These are phyloP conservation scores for Sporopachydermia lactativora DNA, from an alignment of 805 yeast species.

Conservation along the genomic window DNA sequence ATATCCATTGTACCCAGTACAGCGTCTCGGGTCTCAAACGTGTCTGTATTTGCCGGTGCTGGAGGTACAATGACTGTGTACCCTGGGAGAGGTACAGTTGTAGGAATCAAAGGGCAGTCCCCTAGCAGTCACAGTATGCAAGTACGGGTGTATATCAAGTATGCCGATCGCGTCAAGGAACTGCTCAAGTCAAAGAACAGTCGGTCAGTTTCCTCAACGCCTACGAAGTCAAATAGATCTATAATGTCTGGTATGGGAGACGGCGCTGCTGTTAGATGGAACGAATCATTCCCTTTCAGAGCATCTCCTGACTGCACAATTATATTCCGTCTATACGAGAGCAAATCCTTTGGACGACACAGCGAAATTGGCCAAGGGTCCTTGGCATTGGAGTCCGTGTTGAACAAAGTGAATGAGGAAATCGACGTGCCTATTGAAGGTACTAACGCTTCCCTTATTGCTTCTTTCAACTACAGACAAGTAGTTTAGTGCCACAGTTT, in stretches of 20 bases:
- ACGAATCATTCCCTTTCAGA: slow-evolving; percentile 54
- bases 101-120: background rate
- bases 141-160: slow-evolving; percentile 29
- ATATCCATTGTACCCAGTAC: background rate
- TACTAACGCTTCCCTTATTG: background rate
- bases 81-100: background rate
- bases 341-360: slow-evolving; percentile 62
- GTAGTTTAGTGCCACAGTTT: too few species aligned
- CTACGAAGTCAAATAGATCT: slow-evolving; percentile 8
- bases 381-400: slow-evolving; percentile 28
- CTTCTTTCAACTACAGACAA: background rate
- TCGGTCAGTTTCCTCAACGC: background rate
- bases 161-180: slow-evolving; percentile 32
- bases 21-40: background rate
- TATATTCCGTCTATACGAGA: slow-evolving; percentile 45
- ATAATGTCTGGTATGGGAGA: too few species aligned
- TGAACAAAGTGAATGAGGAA: slow-evolving; percentile 4
- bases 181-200: slow-evolving; percentile 44
- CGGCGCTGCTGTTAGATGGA: slow-evolving; percentile 37
- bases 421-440: background rate
- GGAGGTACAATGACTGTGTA: background rate
- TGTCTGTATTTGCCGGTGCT: background rate
- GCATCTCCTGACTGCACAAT: slow-evolving; percentile 49
- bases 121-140: slow-evolving; percentile 20
- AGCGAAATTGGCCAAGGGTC: slow-evolving; percentile 46